Evolutionary conservation across 352 stramenopile species (phyloP), one percentile per base, ranked within the genome.

Genomic region (Elongisporangium prolatum): DNA sequence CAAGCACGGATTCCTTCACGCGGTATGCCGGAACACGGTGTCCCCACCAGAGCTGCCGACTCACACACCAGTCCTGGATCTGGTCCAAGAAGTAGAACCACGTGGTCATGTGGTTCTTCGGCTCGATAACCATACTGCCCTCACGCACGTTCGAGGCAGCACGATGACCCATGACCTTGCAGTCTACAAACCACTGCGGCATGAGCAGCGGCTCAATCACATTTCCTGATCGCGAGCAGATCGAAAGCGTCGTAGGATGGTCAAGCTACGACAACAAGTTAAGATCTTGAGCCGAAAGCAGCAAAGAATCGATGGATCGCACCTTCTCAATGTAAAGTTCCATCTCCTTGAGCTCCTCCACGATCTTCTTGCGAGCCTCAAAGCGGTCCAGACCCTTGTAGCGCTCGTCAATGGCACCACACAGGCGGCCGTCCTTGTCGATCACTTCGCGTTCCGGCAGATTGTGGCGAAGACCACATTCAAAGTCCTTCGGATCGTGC

Each of bases 151-250:
- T 96, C 44, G 98, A 91, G 0, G 94, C 89, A 1, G 97, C 89
- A 37, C 88, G 80, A 61, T 91, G 91, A 1, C 97, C 98, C 97
- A 99, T 99, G 21, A 68, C 64, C 25, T 86, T 67, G 67, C 96
- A 99, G 60, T 99, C 95, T 2, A 99, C 94, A 74, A 98, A 99
- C 98, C 98, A 99, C 78, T 99, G 98, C 17, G 97, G 97, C 79
- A 98, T 99, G 51, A 99, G 88, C 69, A 99, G 86, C 20, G 98
- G 98, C 79, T 99, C 98, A 52, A 99, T 97, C 59, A 99, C 89
- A 73, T 99, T 97, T 21, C 97, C 96, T 5, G 96, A 99, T 18
- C 97, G 91, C 9, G 96, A 99, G 77, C 98, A 99, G 38, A 99
- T 74, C 38, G 92, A 96, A 37, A 99, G 66, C 0, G 76, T 74